phyloP scores from a whole-genome alignment of 2,329 filamentous ascomycete species.

The Septoria linicola region DNA sequence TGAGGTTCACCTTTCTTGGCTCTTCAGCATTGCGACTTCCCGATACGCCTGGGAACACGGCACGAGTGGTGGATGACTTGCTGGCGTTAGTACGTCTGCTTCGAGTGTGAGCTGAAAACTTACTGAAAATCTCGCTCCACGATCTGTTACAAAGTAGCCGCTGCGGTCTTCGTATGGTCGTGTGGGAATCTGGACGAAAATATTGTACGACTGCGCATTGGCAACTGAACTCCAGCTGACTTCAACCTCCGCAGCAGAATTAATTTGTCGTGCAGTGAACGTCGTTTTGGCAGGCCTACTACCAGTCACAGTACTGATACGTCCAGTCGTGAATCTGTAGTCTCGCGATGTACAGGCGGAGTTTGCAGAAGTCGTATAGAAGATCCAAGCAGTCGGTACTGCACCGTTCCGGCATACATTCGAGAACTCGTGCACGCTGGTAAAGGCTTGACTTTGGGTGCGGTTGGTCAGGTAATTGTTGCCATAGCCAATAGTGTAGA shows the following conservation, averaged over 20 bases:
- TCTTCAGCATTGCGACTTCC: not conserved
- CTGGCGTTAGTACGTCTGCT: not conserved
- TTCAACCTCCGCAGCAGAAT: slow-evolving; percentile 1
- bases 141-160: not conserved
- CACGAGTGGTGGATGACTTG: not conserved
- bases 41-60: not conserved
- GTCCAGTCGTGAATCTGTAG: slow-evolving; percentile 1
- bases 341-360: not conserved
- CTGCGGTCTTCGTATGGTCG: not conserved
- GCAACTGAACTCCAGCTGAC: not conserved
- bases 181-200: slow-evolving; percentile 3
- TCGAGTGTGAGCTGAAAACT: not conserved
- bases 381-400: slow-evolving; percentile 1
- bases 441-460: slow-evolving; percentile 4
- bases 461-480: slow-evolving; percentile 8
- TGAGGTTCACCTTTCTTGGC: slow-evolving; percentile 2
- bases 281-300: slow-evolving; percentile 1
- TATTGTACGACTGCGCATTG: slow-evolving; percentile 1
- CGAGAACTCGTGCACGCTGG: slow-evolving; percentile 2
- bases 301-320: not conserved
- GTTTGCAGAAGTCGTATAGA: not conserved
- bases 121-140: not conserved
- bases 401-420: slow-evolving; percentile 2
- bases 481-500: slow-evolving; percentile 7
- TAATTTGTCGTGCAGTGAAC: not conserved